A percentile compares a stretch with the other conserved stretches of the same genome.
Evolutionary conservation across 306 rosid species (phyloP).

Genomic region (Corylus heterophylla): DNA sequence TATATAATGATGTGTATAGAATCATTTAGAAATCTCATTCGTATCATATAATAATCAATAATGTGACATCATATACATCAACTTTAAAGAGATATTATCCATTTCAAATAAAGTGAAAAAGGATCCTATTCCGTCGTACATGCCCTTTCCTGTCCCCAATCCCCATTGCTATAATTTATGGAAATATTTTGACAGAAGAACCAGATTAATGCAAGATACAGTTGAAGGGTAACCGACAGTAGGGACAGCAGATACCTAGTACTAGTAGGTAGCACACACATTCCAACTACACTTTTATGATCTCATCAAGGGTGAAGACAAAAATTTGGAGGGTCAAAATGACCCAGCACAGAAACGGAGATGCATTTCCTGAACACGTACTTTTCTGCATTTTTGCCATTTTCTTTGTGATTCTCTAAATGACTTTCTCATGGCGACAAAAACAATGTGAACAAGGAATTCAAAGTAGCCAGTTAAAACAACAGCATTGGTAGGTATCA

Average conservation of each 20-base stretch:
- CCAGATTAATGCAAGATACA: too few species aligned
- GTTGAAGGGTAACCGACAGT: too few species aligned
- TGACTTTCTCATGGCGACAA: background rate
- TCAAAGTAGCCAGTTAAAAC: too few species aligned
- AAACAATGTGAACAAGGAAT: background rate
- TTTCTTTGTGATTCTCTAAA: background rate
- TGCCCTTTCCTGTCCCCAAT: background rate
- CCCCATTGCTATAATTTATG: background rate
- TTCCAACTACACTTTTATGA: background rate
- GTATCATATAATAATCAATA: background rate
- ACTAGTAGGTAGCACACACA: background rate
- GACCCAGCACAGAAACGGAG: background rate
- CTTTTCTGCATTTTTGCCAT: background rate
- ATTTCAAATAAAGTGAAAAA: too few species aligned
- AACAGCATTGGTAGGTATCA: background rate
- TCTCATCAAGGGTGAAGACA: background rate
- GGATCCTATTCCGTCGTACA: too few species aligned
- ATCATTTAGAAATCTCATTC: background rate
- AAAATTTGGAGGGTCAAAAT: background rate
- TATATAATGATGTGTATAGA: background rate
- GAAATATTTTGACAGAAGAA: background rate
- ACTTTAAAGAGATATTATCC: too few species aligned
- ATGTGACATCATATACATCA: too few species aligned
- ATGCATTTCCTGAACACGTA: background rate
- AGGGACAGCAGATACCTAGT: too few species aligned